Evolutionary conservation across 2,329 filamentous ascomycete genomes (phyloP).

Genomic region (Aspergillus brasiliensis): DNA sequence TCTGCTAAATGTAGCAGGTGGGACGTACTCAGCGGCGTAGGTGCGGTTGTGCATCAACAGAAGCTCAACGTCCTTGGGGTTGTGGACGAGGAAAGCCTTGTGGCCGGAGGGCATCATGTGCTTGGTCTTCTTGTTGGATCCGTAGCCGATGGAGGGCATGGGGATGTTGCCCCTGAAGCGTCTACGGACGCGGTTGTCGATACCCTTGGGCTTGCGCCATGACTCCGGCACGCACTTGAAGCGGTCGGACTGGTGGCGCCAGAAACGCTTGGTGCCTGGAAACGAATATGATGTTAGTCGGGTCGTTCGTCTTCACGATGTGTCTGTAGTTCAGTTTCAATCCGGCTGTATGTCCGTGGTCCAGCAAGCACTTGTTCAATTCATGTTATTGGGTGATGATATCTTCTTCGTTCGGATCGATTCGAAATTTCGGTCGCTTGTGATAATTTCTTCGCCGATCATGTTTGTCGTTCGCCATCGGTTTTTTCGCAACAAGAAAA

Average conservation of each 20-base stretch:
- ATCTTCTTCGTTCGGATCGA: not conserved
- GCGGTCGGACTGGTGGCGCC: slow-evolving; percentile 94
- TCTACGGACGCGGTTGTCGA: slow-evolving; percentile 96
- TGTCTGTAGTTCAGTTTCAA: not conserved
- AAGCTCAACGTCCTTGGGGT: slow-evolving; percentile 92
- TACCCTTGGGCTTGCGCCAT: slow-evolving; percentile 99
- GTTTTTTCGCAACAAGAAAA: not conserved
- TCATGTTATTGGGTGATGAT: not conserved
- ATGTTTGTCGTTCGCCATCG: not conserved
- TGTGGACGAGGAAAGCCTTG: slow-evolving; percentile 99
- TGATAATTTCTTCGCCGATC: not conserved
- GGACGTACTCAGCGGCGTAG: slow-evolving; percentile 93
- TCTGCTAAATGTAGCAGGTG: not conserved
- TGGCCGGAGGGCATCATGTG: slow-evolving; percentile 99
- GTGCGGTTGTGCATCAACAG: slow-evolving; percentile 99
- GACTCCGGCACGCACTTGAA: slow-evolving; percentile 87
- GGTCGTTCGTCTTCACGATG: not conserved
- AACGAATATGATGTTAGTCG: slow-evolving; percentile 17
- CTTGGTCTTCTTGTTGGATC: slow-evolving; percentile 99
- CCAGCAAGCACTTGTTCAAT: not conserved
- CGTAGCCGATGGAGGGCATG: slow-evolving; percentile 99
- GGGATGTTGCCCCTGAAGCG: slow-evolving; percentile 93
- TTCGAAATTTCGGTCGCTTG: not conserved
- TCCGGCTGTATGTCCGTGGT: not conserved
- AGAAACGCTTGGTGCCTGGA: slow-evolving; percentile 88